Evolutionary conservation across 2,329 filamentous ascomycete genomes (phyloP), one percentile per base, ranked within the genome.

Genomic region (Xylaria digitata): DNA sequence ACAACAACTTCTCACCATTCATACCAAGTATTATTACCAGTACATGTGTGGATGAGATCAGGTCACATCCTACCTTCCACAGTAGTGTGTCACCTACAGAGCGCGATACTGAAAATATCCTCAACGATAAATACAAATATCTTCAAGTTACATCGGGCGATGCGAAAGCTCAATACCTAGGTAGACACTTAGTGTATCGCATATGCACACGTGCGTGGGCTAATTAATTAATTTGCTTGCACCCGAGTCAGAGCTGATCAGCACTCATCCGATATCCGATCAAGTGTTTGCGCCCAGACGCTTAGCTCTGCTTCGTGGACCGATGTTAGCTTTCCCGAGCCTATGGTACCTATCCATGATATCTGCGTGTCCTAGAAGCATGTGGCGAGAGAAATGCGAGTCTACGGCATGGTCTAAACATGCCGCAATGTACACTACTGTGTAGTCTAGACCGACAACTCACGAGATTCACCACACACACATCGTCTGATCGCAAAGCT

Each of bases 271-370:
- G 17, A 26, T 23, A 21, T n/a, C 43, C 30, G 17, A 26, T 23
- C 9, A 43, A 21, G 11, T n/a, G 6, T 32, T 30, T 49, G 42
- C 43, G 57, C 49, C 49, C 40, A 32, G 49, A 43, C 48, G 45
- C 23, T 42, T 19, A 56, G 43, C 30, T 46, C 23, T 21, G 13
- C 42, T 62, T 55, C 50, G 32, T 37, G 19, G 50, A 34, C 59
- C 42, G 23, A 54, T 21, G 9, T n/a, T 32, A 19, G 30, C 9
- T 21, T 30, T 53, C 30, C 6, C 21, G 43, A 11, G 42, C 34
- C 37, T 40, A 40, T 15, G 37, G 9, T 15, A 13, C 11, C 37
- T 15, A 34, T n/a, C 50, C 34, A 45, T n/a, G 19, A 19, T 9
- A 13, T 43, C 11, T 40, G 21, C 30, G 7, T 19, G n/a, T 45